Percentiles rank a stretch among this genome's conserved stretches.
Evolutionary conservation across 2,329 filamentous ascomycete species (phyloP).

Genomic region (Colletotrichum viniferum): DNA sequence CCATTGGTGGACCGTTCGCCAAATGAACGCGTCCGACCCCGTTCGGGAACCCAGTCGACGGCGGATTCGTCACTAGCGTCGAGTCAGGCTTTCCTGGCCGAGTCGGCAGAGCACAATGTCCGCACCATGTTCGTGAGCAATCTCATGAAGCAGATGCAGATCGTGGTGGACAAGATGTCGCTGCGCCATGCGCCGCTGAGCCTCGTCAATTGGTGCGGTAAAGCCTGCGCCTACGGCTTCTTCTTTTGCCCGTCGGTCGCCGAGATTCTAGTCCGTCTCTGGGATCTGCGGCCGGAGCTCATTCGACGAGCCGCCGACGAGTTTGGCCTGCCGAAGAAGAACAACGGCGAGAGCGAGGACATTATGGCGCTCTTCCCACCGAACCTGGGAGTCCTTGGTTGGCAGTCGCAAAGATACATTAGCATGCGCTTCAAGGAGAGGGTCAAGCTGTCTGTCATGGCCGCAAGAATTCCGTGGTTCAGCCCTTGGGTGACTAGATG

Average conservation of each 20-base stretch:
- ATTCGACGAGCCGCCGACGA: slow-evolving; percentile 75
- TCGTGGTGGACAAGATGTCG: slow-evolving; percentile 90
- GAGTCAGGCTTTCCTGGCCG: slow-evolving; percentile 59
- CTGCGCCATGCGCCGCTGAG: slow-evolving; percentile 69
- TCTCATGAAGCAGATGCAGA: slow-evolving; percentile 79
- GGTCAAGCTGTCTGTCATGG: slow-evolving; percentile 68
- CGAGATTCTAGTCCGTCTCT: slow-evolving; percentile 81
- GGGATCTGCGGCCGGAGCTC: slow-evolving; percentile 72
- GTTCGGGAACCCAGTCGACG: slow-evolving; percentile 50
- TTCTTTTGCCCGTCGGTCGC: slow-evolving; percentile 89
- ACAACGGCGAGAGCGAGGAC: slow-evolving; percentile 63
- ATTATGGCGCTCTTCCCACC: slow-evolving; percentile 74
- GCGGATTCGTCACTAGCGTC: slow-evolving; percentile 71
- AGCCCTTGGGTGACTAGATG: slow-evolving; percentile 85
- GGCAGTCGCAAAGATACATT: slow-evolving; percentile 55
- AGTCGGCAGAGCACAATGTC: slow-evolving; percentile 86
- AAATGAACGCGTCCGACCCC: slow-evolving; percentile 47
- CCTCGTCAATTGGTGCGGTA: slow-evolving; percentile 85
- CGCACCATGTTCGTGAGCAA: slow-evolving; percentile 86
- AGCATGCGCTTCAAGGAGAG: slow-evolving; percentile 67
- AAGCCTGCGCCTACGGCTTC: slow-evolving; percentile 90
- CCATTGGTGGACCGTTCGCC: slow-evolving; percentile 62
- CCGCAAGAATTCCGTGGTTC: slow-evolving; percentile 80
- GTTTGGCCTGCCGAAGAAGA: slow-evolving; percentile 65
- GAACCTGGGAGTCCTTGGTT: slow-evolving; percentile 60